A percentile compares a stretch with the other conserved stretches of the same genome.
Evolutionary conservation across 495 filamentous ascomycete species (phyloP).

Genomic region (Chaetomium fimeti): DNA sequence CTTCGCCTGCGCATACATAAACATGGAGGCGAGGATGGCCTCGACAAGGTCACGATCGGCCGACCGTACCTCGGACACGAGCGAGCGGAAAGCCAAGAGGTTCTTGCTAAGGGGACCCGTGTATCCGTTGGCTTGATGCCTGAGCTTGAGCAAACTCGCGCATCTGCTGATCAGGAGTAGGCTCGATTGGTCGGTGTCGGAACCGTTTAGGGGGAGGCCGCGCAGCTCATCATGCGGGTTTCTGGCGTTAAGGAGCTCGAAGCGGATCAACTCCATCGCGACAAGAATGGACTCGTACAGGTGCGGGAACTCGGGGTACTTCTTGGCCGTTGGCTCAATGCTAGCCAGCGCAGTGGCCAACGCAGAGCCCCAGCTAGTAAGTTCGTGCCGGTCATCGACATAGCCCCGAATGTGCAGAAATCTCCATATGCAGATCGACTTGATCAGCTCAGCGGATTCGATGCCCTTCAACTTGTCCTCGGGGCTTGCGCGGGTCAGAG

Average conservation of each 20-base stretch:
- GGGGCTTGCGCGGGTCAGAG: constrained; percentile 58
- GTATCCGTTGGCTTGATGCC: constrained; percentile 83
- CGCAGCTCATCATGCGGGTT: constrained; percentile 53
- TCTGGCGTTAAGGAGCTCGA: constrained; percentile 69
- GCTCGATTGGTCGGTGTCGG: constrained; percentile 59
- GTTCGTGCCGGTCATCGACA: constrained; percentile 71
- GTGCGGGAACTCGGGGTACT: constrained; percentile 50
- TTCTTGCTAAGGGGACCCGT: constrained; percentile 92
- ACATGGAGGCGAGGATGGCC: constrained; percentile 70
- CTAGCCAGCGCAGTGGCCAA: constrained; percentile 65
- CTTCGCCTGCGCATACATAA: constrained; percentile 73
- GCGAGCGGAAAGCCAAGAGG: constrained; percentile 79
- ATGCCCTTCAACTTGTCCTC: constrained; percentile 46
- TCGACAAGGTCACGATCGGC: constrained; percentile 80
- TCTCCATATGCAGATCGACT: constrained; percentile 76
- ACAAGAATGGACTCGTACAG: constrained; percentile 55
- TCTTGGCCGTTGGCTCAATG: constrained; percentile 61
- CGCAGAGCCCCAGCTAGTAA: constrained; percentile 82
- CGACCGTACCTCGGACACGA: constrained; percentile 74
- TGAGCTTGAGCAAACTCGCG: constrained; percentile 75
- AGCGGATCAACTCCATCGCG: constrained; percentile 74
- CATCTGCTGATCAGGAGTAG: constrained; percentile 81
- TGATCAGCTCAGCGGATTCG: constrained; percentile 66
- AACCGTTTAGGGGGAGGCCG: constrained; percentile 52
- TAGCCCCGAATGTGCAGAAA: constrained; percentile 89